Conservation (phyloP, 768 basidiomycete species). For the Xanthoconium stramineum region DNA sequence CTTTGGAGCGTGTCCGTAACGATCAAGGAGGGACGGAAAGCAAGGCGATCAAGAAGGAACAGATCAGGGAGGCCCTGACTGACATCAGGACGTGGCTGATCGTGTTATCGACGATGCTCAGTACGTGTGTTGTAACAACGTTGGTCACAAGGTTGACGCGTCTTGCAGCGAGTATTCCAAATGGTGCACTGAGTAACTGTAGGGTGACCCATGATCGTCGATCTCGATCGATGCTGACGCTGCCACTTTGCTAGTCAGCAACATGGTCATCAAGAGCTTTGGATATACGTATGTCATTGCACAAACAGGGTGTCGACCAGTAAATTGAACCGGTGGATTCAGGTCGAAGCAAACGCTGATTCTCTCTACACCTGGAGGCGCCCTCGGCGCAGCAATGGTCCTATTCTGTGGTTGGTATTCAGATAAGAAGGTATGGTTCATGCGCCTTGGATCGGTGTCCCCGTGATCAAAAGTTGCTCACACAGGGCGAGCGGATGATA, state of each 20-base stretch:
- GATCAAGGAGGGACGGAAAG: constrained; percentile 64
- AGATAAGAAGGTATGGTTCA: constrained; percentile 48
- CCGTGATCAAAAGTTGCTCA: not conserved
- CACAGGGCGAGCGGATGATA: constrained; percentile 54
- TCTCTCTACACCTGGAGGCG: constrained; percentile 48
- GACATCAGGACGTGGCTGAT: constrained; percentile 64
- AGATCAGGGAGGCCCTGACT: constrained; percentile 52
- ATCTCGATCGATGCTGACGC: not conserved
- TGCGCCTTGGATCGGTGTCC: not conserved
- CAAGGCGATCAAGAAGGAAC: constrained; percentile 55
- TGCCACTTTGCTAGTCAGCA: constrained; percentile 43
- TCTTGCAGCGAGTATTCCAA: constrained; percentile 57
- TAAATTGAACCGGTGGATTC: not conserved
- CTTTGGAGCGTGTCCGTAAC: constrained; percentile 62
- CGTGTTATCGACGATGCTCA: constrained; percentile 54
- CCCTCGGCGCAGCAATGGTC: constrained; percentile 45
- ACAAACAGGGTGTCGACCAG: not conserved
- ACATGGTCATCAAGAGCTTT: constrained; percentile 59
- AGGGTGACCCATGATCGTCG: constrained; percentile 17
- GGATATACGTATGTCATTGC: constrained; percentile 52
- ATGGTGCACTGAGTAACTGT: constrained; percentile 64
- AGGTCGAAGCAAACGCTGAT: constrained; percentile 59
- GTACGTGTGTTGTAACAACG: constrained; percentile 34
- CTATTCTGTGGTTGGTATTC: constrained; percentile 62
- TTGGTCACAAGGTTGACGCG: not conserved